Base-by-base conservation (phyloP, 2,329 filamentous ascomycete species). In the Pestalotiopsis sp. region DNA sequence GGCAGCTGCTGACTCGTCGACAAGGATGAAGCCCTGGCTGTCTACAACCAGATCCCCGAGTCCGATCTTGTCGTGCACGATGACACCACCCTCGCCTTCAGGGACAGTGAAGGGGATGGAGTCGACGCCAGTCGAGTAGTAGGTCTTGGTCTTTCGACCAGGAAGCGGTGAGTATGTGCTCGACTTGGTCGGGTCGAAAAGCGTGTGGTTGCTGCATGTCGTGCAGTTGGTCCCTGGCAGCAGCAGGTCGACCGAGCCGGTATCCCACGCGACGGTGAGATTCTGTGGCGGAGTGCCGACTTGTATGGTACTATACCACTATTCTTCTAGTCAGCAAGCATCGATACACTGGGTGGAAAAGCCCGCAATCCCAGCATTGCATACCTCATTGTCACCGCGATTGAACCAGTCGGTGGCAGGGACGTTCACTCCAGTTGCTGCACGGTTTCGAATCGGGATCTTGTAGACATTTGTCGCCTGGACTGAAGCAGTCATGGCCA, bases 231-330 rank as follows among this genome's bases (percentile, higher is more conserved):
- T 74, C 4, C 70, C 68, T 11, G 76, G 74, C 17, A 80, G 70
- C 9, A 80, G 58, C 20, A 80, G 71, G 27, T 76, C 70, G 1
- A 67, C 70, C 2, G 76, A 78, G 31, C 74, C 77, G 0, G 78
- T 80, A 68, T 80, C 78, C 56, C 78, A 75, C 56, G 77, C 70
- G 39, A 80, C 76, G 31, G 75, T 77, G 69, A 78, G 73, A 5
- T 74, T 75, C 61, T 78, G 76, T 1, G 75, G 73, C n/a, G 70
- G 71, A 13, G 45, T 70, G 14, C 71, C 69, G 4, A 72, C 36
- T 9, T 45, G 59, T 31, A 72, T 69, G 2, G 20, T 67, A 62
- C 64, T 68, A 39, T 70, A 71, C 71, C 71, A 72, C 66, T 71
- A 62, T 38, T 3, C 12, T 17, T 3, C 31, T 5, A 7, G 61